Evolutionary conservation across 2,329 filamentous ascomycete genomes (phyloP), one percentile per base, ranked within the genome.

Genomic region (Pyricularia pennisetigena): DNA sequence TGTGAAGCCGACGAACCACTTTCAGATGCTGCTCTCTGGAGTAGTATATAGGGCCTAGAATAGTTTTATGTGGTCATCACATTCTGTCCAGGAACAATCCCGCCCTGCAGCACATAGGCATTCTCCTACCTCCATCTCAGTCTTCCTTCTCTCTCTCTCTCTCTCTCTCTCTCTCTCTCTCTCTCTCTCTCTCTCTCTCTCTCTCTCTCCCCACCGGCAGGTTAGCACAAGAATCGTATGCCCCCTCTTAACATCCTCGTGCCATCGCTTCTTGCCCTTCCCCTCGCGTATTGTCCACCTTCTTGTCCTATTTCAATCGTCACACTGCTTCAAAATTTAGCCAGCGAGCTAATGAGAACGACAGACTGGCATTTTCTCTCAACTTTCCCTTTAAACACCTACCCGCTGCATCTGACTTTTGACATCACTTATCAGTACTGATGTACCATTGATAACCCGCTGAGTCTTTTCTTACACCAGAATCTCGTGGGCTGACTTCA

Each of bases 1-100:
- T 88, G 80, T 87, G 79, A 85, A 57, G 62, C 24, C n/a, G 57
- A 26, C 8, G 3, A 61, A 61, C 3, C 12, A 28, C 10, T 16
- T 3, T 20, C 14, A 28, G 2, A 14, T 54, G 16, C 16, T n/a
- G 41, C 20, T 54, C 16, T 54, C 41, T n/a, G 20, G 16, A n/a
- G 7, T 20, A 54, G 16, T 9, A 54, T n/a, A n/a, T 54, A 54
- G 20, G 32, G 41, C 41, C 20, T n/a, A n/a, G 41, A 54, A n/a
- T 54, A n/a, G 41, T n/a, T n/a, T n/a, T n/a, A 54, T 54, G 7
- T 2, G 41, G 12, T 54, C 41, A 54, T 54, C 41, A 4, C 16
- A 2, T 1, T 54, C 41, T 8, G 20, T n/a, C 41, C 20, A 54
- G 16, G 12, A n/a, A 54, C 20, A 2, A n/a, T 7, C 8, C 8